Evolutionary conservation across 495 filamentous ascomycete genomes (phyloP), one percentile per base, ranked within the genome.

Genomic region (Margaritispora aquatica): DNA sequence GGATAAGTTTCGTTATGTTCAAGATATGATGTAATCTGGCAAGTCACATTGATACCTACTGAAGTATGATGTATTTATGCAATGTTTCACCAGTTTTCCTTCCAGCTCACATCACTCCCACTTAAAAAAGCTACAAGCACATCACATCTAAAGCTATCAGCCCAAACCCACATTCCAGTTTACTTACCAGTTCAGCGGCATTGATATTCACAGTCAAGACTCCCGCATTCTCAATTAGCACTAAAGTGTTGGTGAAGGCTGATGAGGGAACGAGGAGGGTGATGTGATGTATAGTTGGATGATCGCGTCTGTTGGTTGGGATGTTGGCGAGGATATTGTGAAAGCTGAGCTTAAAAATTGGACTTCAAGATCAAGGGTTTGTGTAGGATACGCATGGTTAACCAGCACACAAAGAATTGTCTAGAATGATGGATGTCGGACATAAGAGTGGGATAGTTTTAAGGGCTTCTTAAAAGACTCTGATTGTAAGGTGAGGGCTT

Each of bases 151-250:
- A 5, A 34, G 29, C 5, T 15, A 7, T 7, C 5, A 15, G 10
- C 7, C 3, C 38, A 44, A 44, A 44, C 17, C 38, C 38, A 9
- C 11, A 44, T 3, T 26, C 51, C 31, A 51, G 50, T 26, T 55
- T 63, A 15, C 44, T 58, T 10, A 55, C 44, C 22, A 55, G 20
- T 1, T 55, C 61, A 0, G 61, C 61, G 17, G 49, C 55, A 8
- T 58, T 49, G 13, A 44, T 63, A 46, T 63, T 63, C 8, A 24
- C 56, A 51, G 55, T 63, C 56, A 59, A 46, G 13, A 59, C 61
- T 1, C 61, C 56, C 13, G 59, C 51, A 55, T 60, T 62, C 19
- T 54, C 58, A 19, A 58, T 63, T 20, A 63, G 51, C 9, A 59
- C 21, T 44, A 57, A 54, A 24, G 54, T 49, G 47, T 9, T 31